Evolutionary conservation across 176 grass and related monocot species (phyloP), one percentile per base, ranked within the genome.

Genomic region (Eremochloa ophiuroides): DNA sequence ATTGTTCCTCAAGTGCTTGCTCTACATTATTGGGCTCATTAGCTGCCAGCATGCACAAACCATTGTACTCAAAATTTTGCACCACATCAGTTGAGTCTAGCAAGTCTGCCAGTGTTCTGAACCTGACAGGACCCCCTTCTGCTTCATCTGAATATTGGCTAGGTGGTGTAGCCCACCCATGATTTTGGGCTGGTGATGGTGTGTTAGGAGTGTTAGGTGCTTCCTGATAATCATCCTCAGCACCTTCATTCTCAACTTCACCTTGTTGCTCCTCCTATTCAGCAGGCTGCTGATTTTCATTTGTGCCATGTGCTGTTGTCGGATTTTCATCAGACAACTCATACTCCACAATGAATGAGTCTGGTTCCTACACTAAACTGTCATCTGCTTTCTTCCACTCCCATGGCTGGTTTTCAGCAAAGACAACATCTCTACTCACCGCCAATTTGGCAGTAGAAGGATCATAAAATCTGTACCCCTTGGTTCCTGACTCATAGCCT

Each of bases 261-360:
- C 4, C 4, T 1, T 47, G 44, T 1, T 17, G 40, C 0, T 3
- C 0, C 10, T 0, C 10, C 3, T 3, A 3, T 2, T 42, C 2
- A 10, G 10, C 10, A 42, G 40, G 40, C 3, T 12, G 15, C 4
- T 50, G 16, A 15, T 6, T 3, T 22, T 1, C 10, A n/a, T 3
- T 26, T 23, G 25, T 59, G 2, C 55, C 2, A 46, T n/a, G n/a
- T n/a, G 13, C 20, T 23, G 8, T n/a, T 55, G 51, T 55, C 51
- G 8, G 2, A 55, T n/a, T n/a, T n/a, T 3, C 0, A 0, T 55
- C 50, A 55, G 50, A 1, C 20, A 55, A 0, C 0, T n/a, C 2
- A 53, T 22, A 53, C 0, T 22, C 3, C 0, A n/a, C 7, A 2
- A 0, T 17, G 0, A 48, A 17, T 0, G 0, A 6, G 1, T 2